Conservation (phyloP, 1,139 yeast species). For the Tardiomyces depauwii region DNA sequence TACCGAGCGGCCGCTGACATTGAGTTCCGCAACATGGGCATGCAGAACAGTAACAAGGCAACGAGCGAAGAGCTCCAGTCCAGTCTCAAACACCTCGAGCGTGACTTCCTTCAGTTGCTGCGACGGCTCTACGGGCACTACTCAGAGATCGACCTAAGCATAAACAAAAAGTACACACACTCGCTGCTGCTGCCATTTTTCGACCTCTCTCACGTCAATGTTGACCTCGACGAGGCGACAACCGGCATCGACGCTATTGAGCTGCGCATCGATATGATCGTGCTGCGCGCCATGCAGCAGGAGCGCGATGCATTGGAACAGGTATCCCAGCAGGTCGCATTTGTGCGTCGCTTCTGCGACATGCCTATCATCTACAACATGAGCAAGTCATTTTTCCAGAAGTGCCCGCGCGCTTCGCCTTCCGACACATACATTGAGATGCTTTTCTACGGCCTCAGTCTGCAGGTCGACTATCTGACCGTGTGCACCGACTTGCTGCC, state of each 20-base stretch:
- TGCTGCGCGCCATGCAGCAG: conserved; percentile 6
- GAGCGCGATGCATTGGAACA: conserved; percentile 6
- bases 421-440: conserved; percentile 6
- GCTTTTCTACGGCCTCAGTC: conserved; percentile 7
- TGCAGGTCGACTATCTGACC: conserved; percentile 9
- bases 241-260: conserved; percentile 14
- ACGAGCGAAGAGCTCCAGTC: conserved; percentile 2
- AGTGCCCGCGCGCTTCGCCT: conserved; percentile 1
- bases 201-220: conserved; percentile 3
- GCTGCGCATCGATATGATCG: conserved; percentile 9
- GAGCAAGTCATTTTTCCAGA: conserved; percentile 6
- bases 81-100: conserved; percentile 9
- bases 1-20: conserved; percentile 11
- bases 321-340: conserved; percentile 8
- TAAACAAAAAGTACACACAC: conserved; percentile 8
- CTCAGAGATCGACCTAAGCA: conserved; percentile 2
- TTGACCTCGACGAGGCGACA: conserved; percentile 9
- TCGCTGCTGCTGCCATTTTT: conserved; percentile 12
- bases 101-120: conserved; percentile 10
- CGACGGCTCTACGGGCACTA: conserved; percentile 7
- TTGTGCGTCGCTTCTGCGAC: conserved; percentile 5
- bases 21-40: conserved; percentile 12
- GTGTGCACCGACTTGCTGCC: conserved; percentile 5
- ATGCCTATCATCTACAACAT: conserved; percentile 11
- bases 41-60: not conserved